Evolutionary conservation across 2,329 filamentous ascomycete species (phyloP).

Genomic region (Leptographium radiaticola): DNA sequence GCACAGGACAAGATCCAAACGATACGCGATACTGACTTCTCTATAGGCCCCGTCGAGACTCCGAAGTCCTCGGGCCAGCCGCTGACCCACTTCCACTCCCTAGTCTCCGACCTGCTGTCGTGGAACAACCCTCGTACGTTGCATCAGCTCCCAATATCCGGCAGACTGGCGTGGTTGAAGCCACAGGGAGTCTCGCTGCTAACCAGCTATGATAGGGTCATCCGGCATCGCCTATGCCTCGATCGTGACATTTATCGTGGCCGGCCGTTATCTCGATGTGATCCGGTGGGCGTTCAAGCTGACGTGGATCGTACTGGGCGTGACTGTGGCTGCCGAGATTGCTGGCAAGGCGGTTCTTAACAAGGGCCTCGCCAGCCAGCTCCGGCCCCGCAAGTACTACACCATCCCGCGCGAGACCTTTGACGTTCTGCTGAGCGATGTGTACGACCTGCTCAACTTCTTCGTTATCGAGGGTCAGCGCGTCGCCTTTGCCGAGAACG

Average conservation of each 20-base stretch:
- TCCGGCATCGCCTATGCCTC: slow-evolving; percentile 51
- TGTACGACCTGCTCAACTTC: slow-evolving; percentile 59
- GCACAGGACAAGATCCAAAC: not conserved
- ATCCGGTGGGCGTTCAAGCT: slow-evolving; percentile 53
- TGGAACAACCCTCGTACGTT: slow-evolving; percentile 55
- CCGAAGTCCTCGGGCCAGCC: slow-evolving; percentile 26
- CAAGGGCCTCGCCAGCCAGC: slow-evolving; percentile 49
- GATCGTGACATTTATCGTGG: slow-evolving; percentile 46
- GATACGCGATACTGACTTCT: not conserved
- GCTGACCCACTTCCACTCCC: slow-evolving; percentile 57
- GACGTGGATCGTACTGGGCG: slow-evolving; percentile 47
- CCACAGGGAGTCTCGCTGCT: not conserved
- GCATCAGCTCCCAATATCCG: not conserved
- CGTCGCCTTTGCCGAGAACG: slow-evolving; percentile 55
- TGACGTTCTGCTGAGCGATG: slow-evolving; percentile 46
- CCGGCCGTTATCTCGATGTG: slow-evolving; percentile 52
- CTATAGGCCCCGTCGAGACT: not conserved
- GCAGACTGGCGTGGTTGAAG: not conserved
- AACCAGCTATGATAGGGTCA: slow-evolving; percentile 31
- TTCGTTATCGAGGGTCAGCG: slow-evolving; percentile 58
- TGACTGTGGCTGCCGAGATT: slow-evolving; percentile 48
- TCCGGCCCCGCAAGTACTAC: slow-evolving; percentile 56
- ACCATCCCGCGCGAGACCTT: slow-evolving; percentile 50
- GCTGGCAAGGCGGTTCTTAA: slow-evolving; percentile 47
- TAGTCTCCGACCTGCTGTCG: slow-evolving; percentile 56